Percentiles rank a stretch among this genome's conserved stretches.
Conservation (phyloP, 495 filamentous ascomycete genomes). For the Parathielavia hyrcaniae region DNA sequence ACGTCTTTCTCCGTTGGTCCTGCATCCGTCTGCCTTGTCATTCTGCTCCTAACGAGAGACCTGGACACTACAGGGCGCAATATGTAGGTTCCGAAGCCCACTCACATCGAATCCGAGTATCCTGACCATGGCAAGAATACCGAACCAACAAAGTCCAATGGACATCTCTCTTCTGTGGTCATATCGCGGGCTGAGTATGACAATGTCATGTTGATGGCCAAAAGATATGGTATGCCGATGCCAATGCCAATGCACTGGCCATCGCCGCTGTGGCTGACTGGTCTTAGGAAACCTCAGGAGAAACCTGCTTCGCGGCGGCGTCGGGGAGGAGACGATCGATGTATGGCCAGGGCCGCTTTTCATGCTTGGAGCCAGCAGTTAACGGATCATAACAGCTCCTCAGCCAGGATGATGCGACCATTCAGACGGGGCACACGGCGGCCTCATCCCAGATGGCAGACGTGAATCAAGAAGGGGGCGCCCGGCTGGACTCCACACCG, state of each 20-base stretch:
- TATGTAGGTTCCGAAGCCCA: conserved; percentile 23
- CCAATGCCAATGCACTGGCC: neutral
- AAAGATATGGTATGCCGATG: conserved; percentile 35
- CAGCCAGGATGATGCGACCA: conserved; percentile 42
- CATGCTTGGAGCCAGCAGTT: neutral
- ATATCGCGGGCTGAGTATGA: conserved; percentile 36
- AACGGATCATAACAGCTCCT: conserved; percentile 39
- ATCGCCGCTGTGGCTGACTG: conserved; percentile 2
- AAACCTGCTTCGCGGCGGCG: conserved; percentile 57
- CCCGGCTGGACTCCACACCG: conserved; percentile 17
- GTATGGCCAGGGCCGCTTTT: conserved; percentile 33
- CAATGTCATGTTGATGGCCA: conserved; percentile 23
- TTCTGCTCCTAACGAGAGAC: conserved; percentile 17
- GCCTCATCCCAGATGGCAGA: conserved; percentile 13
- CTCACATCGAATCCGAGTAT: neutral
- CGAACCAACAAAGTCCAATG: conserved; percentile 11
- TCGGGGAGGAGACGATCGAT: conserved; percentile 55
- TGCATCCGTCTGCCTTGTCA: too few relatives aligned
- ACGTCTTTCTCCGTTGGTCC: neutral
- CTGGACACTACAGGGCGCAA: conserved; percentile 17
- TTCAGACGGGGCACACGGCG: conserved; percentile 20
- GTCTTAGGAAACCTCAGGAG: conserved; percentile 53
- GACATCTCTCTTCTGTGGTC: conserved; percentile 11
- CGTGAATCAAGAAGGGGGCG: conserved; percentile 27
- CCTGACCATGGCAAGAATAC: conserved; percentile 17